Conservation (phyloP, 768 basidiomycete species). For the Ramaria rubella region DNA sequence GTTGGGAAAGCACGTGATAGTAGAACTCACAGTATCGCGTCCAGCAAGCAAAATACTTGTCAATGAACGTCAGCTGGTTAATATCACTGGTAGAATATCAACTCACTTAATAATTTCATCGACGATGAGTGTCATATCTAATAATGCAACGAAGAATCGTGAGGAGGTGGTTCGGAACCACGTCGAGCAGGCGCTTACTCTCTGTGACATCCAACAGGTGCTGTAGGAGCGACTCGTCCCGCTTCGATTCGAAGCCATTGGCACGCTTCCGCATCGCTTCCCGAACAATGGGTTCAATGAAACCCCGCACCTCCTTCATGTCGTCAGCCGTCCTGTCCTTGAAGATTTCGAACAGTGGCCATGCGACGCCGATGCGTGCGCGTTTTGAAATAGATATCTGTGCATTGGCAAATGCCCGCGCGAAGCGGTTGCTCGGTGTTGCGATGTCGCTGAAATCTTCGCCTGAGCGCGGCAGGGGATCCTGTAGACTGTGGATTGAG, state of each 20-base stretch:
- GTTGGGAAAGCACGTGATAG: not conserved
- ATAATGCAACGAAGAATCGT: conserved; percentile 33
- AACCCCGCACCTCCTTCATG: conserved; percentile 42
- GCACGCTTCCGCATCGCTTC: conserved; percentile 40
- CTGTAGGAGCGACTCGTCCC: conserved; percentile 23
- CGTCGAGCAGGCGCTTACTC: conserved; percentile 13
- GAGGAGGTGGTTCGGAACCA: not conserved
- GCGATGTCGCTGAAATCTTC: conserved; percentile 8
- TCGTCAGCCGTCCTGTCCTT: conserved; percentile 39
- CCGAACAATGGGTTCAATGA: conserved; percentile 46
- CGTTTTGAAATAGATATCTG: conserved; percentile 38
- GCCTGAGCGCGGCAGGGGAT: conserved; percentile 33
- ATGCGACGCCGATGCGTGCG: conserved; percentile 35
- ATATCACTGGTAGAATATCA: not conserved
- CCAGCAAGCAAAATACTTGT: conserved; percentile 45
- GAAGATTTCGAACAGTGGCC: conserved; percentile 51
- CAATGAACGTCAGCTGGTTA: not conserved
- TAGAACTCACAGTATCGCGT: conserved; percentile 7
- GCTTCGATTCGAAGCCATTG: conserved; percentile 19
- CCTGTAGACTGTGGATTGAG: conserved; percentile 40
- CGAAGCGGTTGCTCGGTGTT: conserved; percentile 34
- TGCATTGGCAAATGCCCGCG: conserved; percentile 43
- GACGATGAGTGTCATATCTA: conserved; percentile 39
- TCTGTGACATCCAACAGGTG: conserved; percentile 17
- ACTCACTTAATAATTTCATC: conserved; percentile 43